Evolutionary conservation across 169 alveolate species (phyloP).

Genomic region (Plasmodium reichenowi): DNA sequence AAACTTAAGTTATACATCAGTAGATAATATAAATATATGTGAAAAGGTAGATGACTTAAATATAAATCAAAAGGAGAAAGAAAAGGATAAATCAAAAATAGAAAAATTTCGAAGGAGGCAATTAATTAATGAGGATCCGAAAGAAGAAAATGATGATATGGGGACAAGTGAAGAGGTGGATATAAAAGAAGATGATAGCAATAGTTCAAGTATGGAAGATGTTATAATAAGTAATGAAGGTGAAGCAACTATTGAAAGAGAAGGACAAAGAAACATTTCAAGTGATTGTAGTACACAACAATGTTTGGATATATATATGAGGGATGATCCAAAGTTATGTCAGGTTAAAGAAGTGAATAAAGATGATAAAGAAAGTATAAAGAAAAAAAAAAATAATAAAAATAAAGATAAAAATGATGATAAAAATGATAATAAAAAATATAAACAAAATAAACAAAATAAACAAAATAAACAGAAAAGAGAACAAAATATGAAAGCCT

Average conservation of each 20-base stretch:
- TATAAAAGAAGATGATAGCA: too few species aligned
- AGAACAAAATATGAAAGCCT: not conserved
- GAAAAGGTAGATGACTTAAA: slow-evolving; percentile 7
- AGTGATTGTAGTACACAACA: not conserved
- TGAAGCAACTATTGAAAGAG: not conserved
- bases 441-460: too few species aligned
- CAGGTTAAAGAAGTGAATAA: not conserved
- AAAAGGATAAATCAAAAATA: too few species aligned
- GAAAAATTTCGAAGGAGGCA: too few species aligned
- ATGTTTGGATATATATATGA: not conserved
- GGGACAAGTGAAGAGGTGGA: too few species aligned
- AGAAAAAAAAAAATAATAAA: not conserved
- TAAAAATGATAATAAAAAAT: too few species aligned
- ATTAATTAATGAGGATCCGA: too few species aligned
- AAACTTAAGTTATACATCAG: slow-evolving; percentile 10
- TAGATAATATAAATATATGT: slow-evolving; percentile 6
- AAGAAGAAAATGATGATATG: too few species aligned
- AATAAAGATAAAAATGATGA: not conserved
- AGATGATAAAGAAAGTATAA: not conserved
- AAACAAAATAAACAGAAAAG: too few species aligned
- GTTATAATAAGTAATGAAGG: not conserved
- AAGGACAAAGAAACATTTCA: not conserved
- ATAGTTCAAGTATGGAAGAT: not conserved
- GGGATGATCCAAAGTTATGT: not conserved
- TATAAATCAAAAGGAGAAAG: slow-evolving; percentile 1